Evolutionary conservation across 352 stramenopile genomes (phyloP), one percentile per base, ranked within the genome.

Genomic region (Globisporangium paddicum): DNA sequence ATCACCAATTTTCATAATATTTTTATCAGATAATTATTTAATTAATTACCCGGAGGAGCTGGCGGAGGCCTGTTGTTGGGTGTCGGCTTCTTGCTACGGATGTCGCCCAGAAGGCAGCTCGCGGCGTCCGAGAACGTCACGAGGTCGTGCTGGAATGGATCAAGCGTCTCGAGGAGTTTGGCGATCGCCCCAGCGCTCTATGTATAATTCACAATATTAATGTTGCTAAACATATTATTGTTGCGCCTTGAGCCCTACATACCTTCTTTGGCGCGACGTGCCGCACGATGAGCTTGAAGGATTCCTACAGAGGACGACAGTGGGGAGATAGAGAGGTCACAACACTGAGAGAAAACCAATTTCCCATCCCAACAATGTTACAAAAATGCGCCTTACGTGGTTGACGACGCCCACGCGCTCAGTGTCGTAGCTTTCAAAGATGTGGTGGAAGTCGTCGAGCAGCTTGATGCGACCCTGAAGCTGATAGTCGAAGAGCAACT

Each of bases 401-500:
- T 58, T 73, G n/a, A 93, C 47, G 34, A 93, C 60, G 32, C 83
- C 83, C 13, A 91, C 78, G 21, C 58, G 67, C 19, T 89, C 74
- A 4, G 32, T 60, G 54, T 92, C 83, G 37, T 75, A 61, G 23
- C 69, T 63, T 38, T 71, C 55, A 37, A 92, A 93, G 0, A 66
- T 52, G 41, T 58, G 46, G 16, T 67, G 72, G 59, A 90, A 93
- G 0, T 68, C 56, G 25, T 78, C 74, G 18, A 92, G 72, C 48
- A 89, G 68, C 41, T 86, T 82, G 28, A 86, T 37, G 26, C 82
- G 73, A 0, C 78, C 77, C 63, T 82, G 72, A 5, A 93, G 49
- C 57, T 92, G 82, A 44, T 89, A 92, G 26, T 86, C 77, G 49
- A 81, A 78, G 14, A 93, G 56, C 23, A 89, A 64, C 47, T 93